These are phyloP conservation scores for Leishmania major DNA, from an alignment of 208 protist genomes.

Conservation along the genomic window DNA sequence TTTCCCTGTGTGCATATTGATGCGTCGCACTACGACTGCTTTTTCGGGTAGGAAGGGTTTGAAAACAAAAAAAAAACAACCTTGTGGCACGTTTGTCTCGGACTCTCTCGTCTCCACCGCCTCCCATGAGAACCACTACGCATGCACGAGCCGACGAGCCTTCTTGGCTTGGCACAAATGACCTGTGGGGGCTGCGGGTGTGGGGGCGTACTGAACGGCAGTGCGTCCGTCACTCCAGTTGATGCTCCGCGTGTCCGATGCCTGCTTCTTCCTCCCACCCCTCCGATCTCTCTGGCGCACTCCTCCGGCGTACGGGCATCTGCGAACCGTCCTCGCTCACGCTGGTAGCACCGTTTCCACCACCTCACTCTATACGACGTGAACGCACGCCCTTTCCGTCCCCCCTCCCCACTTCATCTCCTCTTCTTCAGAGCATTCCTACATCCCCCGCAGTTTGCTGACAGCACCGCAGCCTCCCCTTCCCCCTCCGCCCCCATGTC, in stretches of 20 bases:
- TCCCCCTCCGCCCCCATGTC: slow-evolving; percentile 1
- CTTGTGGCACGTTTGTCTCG: neutral
- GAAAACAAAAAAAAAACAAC: neutral
- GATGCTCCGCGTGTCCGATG: neutral
- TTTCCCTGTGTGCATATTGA: too few species aligned
- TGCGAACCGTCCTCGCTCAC: neutral
- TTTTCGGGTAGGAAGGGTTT: too few species aligned
- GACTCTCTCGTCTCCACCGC: neutral
- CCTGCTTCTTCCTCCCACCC: neutral
- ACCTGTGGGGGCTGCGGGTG: neutral
- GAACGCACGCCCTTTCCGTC: neutral
- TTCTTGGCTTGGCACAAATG: neutral
- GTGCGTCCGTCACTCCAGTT: neutral
- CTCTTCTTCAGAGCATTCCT: neutral
- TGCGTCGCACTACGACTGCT: too few species aligned
- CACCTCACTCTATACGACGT: neutral
- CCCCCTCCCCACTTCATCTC: neutral
- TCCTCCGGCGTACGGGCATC: neutral
- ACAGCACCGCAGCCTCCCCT: neutral
- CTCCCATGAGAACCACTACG: neutral
- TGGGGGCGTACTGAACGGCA: neutral
- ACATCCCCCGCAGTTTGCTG: neutral
- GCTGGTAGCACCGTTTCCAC: neutral
- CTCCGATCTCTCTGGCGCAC: neutral
- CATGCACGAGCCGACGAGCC: neutral